phyloP scores from a whole-genome alignment of 140 eudicot genomes.

The Ambrosia hybrid region DNA sequence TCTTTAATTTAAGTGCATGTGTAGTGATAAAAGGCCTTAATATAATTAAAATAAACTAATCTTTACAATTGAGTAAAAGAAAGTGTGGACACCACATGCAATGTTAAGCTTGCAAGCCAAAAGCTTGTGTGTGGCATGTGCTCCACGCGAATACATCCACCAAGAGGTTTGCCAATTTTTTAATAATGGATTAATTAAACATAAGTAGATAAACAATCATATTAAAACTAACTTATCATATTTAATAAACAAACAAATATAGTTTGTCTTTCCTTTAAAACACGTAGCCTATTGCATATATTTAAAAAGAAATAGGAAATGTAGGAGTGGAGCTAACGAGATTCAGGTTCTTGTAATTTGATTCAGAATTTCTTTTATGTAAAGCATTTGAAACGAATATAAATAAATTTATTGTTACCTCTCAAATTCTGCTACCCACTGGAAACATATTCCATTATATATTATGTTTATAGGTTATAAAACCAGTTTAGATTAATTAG shows the following conservation, averaged over 20 bases:
- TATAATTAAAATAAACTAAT: too few species aligned
- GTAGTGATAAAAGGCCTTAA: too few species aligned
- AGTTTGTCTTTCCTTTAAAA: not conserved
- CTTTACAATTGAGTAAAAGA: not conserved
- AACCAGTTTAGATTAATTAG: too few species aligned
- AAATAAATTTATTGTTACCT: too few species aligned
- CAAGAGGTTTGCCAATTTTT: not conserved
- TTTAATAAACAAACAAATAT: not conserved
- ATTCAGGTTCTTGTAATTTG: too few species aligned
- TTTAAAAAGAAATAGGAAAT: not conserved
- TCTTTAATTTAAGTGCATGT: too few species aligned
- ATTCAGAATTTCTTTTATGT: too few species aligned
- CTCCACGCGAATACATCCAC: constrained; percentile 21
- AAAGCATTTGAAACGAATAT: too few species aligned
- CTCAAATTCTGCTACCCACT: too few species aligned
- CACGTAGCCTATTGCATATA: not conserved
- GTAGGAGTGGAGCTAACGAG: too few species aligned
- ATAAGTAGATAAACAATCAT: not conserved
- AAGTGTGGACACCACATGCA: constrained; percentile 17
- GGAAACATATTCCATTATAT: too few species aligned
- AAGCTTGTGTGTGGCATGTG: constrained; percentile 19
- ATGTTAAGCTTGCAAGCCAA: not conserved
- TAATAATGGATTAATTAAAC: not conserved
- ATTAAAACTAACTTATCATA: not conserved
- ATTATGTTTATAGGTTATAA: too few species aligned